phyloP scores from a whole-genome alignment of 2,329 filamentous ascomycete genomes.

The Ascochyta lentis region DNA sequence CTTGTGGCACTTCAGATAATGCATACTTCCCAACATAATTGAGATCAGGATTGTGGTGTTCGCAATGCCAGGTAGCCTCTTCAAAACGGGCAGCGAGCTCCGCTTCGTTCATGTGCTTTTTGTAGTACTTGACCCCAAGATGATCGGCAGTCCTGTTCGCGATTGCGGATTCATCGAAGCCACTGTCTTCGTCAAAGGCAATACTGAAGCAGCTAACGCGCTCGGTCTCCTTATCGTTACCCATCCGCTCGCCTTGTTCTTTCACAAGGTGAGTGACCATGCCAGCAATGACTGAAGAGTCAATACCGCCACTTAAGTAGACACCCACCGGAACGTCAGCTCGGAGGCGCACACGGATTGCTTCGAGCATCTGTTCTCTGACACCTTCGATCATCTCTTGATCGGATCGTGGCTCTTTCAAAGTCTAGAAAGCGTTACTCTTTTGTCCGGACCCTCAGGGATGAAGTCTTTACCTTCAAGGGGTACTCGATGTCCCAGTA shows the following conservation, averaged over 20 bases:
- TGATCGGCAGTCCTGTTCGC: constrained; percentile 56
- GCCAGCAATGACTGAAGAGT: constrained; percentile 63
- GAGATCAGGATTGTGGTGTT: constrained; percentile 57
- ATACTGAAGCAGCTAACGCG: constrained; percentile 59
- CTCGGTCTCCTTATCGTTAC: constrained; percentile 47
- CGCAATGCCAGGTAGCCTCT: constrained; percentile 55
- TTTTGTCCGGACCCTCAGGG: no score
- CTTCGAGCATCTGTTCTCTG: constrained; percentile 58
- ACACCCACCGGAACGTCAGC: constrained; percentile 66
- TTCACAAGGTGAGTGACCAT: constrained; percentile 61
- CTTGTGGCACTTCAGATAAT: constrained; percentile 54
- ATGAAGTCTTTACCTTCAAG: constrained; percentile 48
- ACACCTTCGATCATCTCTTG: constrained; percentile 60
- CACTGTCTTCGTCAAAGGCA: constrained; percentile 57
- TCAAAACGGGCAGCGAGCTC: constrained; percentile 53
- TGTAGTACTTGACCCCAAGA: constrained; percentile 54
- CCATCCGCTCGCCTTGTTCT: constrained; percentile 54
- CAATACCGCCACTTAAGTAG: constrained; percentile 64
- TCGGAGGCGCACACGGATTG: constrained; percentile 59
- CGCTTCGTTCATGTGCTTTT: constrained; percentile 53
- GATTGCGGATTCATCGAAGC: constrained; percentile 59
- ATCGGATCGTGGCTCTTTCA: constrained; percentile 51
- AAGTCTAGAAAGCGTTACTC: constrained; percentile 34
- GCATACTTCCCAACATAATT: constrained; percentile 61
- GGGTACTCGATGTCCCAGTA: constrained; percentile 63